A percentile compares a stretch with the other conserved stretches of the same genome.
phyloP scores from a whole-genome alignment of 306 rosid species.

The Gastrolobium bilobum region DNA sequence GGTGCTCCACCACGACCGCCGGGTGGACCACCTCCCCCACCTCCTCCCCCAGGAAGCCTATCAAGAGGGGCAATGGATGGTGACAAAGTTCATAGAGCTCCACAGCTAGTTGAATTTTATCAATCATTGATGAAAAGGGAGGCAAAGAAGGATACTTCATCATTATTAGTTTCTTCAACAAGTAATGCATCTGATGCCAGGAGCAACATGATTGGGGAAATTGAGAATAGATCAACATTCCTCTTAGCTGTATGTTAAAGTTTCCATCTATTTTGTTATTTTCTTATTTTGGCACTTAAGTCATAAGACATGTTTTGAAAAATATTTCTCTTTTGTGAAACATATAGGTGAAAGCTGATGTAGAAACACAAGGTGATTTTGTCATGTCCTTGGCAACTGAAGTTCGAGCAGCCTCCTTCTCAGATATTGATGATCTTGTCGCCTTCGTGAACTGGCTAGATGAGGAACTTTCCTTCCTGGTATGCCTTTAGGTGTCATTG shows the following conservation, averaged over 20 bases:
- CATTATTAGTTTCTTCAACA: constrained; percentile 70
- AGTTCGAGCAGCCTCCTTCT: constrained; percentile 89
- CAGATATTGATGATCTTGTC: constrained; percentile 76
- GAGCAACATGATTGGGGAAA: constrained; percentile 98
- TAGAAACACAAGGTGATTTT: constrained; percentile 96
- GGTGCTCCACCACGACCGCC: constrained; percentile 66
- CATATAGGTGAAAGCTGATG: constrained; percentile 86
- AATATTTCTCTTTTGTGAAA: constrained; percentile 19
- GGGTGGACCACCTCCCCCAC: constrained; percentile 90
- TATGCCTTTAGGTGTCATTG: constrained; percentile 42
- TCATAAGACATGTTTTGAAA: constrained; percentile 27
- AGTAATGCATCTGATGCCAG: constrained; percentile 82
- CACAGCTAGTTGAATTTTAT: constrained; percentile 90
- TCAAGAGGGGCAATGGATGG: constrained; percentile 71
- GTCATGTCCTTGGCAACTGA: constrained; percentile 91
- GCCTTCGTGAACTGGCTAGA: constrained; percentile 99
- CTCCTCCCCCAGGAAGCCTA: constrained; percentile 91
- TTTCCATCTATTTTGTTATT: constrained; percentile 24
- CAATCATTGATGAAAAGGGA: constrained; percentile 97
- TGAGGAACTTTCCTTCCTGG: constrained; percentile 73
- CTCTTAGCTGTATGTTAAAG: constrained; percentile 83
- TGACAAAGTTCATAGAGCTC: constrained; percentile 92
- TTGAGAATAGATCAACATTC: constrained; percentile 90
- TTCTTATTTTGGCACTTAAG: neutral
- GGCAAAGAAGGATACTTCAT: constrained; percentile 87